Evolutionary conservation across 1,284 basidiomycete genomes (phyloP).

Genomic region (Ceratobasidium sp.): DNA sequence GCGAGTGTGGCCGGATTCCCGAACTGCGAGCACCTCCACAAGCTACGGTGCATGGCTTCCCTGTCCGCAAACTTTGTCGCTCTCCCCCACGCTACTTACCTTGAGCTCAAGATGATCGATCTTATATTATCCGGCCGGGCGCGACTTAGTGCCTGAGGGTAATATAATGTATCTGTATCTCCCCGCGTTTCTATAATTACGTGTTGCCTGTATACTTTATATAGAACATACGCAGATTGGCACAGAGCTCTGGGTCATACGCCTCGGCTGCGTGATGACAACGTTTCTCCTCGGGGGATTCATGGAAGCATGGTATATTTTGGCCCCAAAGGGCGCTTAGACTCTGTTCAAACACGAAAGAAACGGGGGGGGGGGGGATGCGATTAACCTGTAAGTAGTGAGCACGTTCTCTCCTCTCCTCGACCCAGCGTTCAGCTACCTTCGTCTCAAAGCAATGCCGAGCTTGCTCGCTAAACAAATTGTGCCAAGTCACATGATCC

Average conservation of each 20-base stretch:
- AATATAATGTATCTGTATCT: constrained; percentile 37
- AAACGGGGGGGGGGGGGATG: not conserved
- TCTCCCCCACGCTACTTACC: too few relatives aligned
- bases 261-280: not conserved
- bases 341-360: not conserved
- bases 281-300: constrained; percentile 27
- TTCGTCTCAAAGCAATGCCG: not conserved
- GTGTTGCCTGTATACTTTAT: not conserved
- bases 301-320: constrained; percentile 6
- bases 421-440: not conserved
- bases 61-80: too few relatives aligned
- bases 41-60: too few relatives aligned
- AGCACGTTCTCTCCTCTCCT: not conserved
- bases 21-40: too few relatives aligned
- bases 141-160: not conserved
- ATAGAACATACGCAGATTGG: not conserved
- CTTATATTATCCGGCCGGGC: too few relatives aligned
- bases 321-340: not conserved
- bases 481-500: constrained; percentile 4
- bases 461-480: not conserved
- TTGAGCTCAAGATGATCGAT: too few relatives aligned
- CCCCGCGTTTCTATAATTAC: constrained; percentile 20
- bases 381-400: not conserved
- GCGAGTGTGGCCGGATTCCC: too few relatives aligned
- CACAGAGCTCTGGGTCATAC: constrained; percentile 17